phyloP scores from a whole-genome alignment of 2,329 filamentous ascomycete species.

The Hirsutella minnesotensis region DNA sequence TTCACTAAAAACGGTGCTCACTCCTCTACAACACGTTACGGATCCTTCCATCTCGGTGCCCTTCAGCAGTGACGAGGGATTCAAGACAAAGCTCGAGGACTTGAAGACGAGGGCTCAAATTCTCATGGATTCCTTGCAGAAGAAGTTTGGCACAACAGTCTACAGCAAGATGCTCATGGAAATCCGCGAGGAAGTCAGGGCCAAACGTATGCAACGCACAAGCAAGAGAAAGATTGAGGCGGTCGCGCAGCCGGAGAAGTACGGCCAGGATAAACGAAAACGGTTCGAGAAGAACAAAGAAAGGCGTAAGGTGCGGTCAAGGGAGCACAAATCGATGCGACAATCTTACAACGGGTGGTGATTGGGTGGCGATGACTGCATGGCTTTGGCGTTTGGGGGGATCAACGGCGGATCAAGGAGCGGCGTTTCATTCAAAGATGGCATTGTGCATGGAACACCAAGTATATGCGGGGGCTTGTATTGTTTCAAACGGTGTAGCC shows the following conservation, averaged over 20 bases:
- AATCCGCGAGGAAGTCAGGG: slow-evolving; percentile 61
- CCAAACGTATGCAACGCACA: slow-evolving; percentile 60
- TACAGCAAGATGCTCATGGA: slow-evolving; percentile 65
- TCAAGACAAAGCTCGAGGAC: slow-evolving; percentile 56
- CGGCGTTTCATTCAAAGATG: neutral
- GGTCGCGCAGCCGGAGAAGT: slow-evolving; percentile 68
- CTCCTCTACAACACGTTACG: slow-evolving; percentile 68
- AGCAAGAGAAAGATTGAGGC: slow-evolving; percentile 85
- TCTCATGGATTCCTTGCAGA: slow-evolving; percentile 71
- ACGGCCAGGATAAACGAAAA: slow-evolving; percentile 67
- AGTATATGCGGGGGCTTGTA: too few species aligned
- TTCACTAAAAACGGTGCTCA: slow-evolving; percentile 48
- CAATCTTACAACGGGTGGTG: slow-evolving; percentile 50
- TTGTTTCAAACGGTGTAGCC: too few species aligned
- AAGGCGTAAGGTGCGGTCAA: slow-evolving; percentile 65
- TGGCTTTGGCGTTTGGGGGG: slow-evolving; percentile 14
- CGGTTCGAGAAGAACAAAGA: slow-evolving; percentile 77
- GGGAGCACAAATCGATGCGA: slow-evolving; percentile 59
- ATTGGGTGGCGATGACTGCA: slow-evolving; percentile 4
- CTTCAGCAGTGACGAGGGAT: slow-evolving; percentile 57
- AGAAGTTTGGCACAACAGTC: slow-evolving; percentile 66
- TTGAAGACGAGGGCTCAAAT: slow-evolving; percentile 64
- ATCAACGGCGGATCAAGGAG: neutral
- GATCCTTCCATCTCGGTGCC: slow-evolving; percentile 65
- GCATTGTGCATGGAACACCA: neutral